phyloP scores from a whole-genome alignment of 176 grass and related monocot species.

The Juncus effusus region DNA sequence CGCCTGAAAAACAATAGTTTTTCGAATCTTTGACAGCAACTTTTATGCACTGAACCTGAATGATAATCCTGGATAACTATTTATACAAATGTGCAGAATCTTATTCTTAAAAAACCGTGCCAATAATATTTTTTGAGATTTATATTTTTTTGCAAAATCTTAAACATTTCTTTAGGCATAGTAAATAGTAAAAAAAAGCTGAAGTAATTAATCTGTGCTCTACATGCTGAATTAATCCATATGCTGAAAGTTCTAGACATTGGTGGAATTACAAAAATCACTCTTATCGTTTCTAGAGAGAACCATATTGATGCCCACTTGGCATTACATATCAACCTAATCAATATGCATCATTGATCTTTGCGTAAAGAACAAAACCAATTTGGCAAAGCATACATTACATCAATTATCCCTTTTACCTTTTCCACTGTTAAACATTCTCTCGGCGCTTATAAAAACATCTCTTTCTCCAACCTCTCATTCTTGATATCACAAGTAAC shows the following conservation, averaged over 20 bases:
- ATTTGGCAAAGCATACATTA: slow-evolving; percentile 24
- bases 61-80: not conserved
- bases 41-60: not conserved
- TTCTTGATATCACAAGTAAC: not conserved
- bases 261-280: not conserved
- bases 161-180: not conserved
- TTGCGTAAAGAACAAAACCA: slow-evolving; percentile 28
- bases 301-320: not conserved
- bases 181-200: no score
- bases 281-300: not conserved
- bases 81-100: not conserved
- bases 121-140: no score
- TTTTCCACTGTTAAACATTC: slow-evolving; percentile 20
- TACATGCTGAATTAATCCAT: not conserved
- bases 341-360: slow-evolving; percentile 7
- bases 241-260: not conserved
- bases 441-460: slow-evolving; percentile 17
- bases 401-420: slow-evolving; percentile 4
- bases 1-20: not conserved
- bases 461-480: not conserved
- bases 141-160: not conserved
- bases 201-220: no score
- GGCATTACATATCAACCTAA: no score
- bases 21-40: slow-evolving; percentile 4
- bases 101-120: not conserved